Conservation (phyloP, 768 basidiomycete genomes). For the Termitomyces sp. region DNA sequence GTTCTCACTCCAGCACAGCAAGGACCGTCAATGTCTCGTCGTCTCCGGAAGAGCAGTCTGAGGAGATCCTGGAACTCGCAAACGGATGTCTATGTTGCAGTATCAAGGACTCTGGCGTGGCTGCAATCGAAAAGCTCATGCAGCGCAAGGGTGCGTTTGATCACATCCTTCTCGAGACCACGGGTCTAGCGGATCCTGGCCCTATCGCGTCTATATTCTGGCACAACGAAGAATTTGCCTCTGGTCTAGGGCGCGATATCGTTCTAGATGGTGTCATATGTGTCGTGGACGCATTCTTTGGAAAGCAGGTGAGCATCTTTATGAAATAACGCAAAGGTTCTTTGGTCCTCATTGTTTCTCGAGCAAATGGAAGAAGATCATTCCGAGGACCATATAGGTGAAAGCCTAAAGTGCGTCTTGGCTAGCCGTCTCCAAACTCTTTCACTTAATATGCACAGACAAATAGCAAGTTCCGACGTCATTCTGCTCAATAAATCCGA, state of each 20-base stretch:
- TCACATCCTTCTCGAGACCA: constrained; percentile 93
- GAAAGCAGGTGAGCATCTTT: constrained; percentile 31
- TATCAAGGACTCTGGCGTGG: constrained; percentile 89
- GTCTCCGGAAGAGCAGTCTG: constrained; percentile 60
- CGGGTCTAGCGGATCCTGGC: constrained; percentile 95
- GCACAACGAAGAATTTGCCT: constrained; percentile 79
- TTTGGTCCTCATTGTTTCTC: neutral
- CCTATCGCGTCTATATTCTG: constrained; percentile 86
- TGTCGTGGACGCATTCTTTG: constrained; percentile 88
- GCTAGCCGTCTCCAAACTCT: neutral
- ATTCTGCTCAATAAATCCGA: constrained; percentile 91
- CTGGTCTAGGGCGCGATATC: constrained; percentile 64
- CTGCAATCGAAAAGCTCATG: constrained; percentile 93
- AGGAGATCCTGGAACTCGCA: constrained; percentile 88
- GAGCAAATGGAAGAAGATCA: constrained; percentile 88
- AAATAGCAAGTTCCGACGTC: constrained; percentile 91
- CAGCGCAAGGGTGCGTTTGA: constrained; percentile 83
- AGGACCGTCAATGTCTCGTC: constrained; percentile 83
- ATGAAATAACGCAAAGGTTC: neutral
- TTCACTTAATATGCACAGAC: constrained; percentile 38
- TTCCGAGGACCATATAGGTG: constrained; percentile 55
- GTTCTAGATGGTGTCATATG: constrained; percentile 86
- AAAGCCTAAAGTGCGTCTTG: constrained; percentile 65
- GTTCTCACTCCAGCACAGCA: constrained; percentile 38
- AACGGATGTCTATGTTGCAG: constrained; percentile 99